Evolutionary conservation across 1,139 yeast species (phyloP), one percentile per base, ranked within the genome.

Genomic region (Pichia sp.): DNA sequence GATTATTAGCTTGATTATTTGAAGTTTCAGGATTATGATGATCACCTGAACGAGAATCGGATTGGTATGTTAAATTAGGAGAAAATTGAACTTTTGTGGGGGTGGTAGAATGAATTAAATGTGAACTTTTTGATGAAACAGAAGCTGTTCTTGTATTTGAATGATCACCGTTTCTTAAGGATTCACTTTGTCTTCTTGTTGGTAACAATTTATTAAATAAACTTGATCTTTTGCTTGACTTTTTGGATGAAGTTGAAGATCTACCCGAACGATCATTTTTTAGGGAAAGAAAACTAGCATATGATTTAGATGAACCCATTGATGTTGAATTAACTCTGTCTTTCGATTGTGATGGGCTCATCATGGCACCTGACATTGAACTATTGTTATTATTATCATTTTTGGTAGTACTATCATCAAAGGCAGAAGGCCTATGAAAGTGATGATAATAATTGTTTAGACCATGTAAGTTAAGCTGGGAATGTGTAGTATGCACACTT

Each of bases 111-210:
- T 35, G 23, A 16, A 32, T 4, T 22, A 34, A n/a, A 23, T 38
- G 30, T 23, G 58, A 53, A 39, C 42, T 53, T 35, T 54, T 24
- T 3, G 48, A 30, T 12, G 49, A 40, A 6, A 47, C 26, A 3
- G 53, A 47, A 8, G 50, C 25, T 22, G 27, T 34, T 32, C 52
- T 44, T n/a, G 45, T 45, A 16, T 32, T 22, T 37, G 43, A 30
- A 15, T 27, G 15, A 22, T 43, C 44, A 0, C 40, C 9, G 13
- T 24, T 16, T 13, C 38, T 26, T 9, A 47, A 43, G 15, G 59
- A 49, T 29, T 56, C 61, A 37, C 60, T 55, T 18, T 58, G 64
- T 37, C 62, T 53, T 47, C 65, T 53, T 12, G 59, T 53, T 4
- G 63, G 60, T 8, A 62, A 48, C 11, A 62, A 40, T 44, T 53